phyloP scores from a whole-genome alignment of 2,329 filamentous ascomycete genomes.

The Aspergillus sp. region DNA sequence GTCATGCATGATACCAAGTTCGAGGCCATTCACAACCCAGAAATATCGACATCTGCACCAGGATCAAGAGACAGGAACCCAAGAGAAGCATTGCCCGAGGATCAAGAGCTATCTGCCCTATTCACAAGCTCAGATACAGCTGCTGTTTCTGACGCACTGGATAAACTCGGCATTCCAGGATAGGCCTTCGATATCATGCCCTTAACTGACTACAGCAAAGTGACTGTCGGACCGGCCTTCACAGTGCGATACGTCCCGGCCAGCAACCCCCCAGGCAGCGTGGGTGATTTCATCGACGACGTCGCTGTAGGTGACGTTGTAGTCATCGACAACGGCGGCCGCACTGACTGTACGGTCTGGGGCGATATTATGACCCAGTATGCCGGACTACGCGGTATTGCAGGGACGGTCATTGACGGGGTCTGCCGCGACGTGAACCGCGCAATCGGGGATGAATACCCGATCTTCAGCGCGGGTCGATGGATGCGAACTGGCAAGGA shows the following conservation, averaged over 20 bases:
- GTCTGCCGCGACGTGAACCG: slow-evolving; percentile 34
- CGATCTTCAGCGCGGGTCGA: slow-evolving; percentile 31
- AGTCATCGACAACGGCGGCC: slow-evolving; percentile 35
- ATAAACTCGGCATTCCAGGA: background rate
- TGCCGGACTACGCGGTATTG: too few species aligned
- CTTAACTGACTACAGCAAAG: slow-evolving; percentile 9
- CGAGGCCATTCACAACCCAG: slow-evolving; percentile 9
- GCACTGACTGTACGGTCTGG: slow-evolving; percentile 38
- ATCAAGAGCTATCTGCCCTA: background rate
- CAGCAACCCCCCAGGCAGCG: slow-evolving; percentile 24
- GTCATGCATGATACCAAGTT: slow-evolving; percentile 24
- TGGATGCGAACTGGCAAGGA: slow-evolving; percentile 38
- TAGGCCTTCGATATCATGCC: background rate
- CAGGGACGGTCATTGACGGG: slow-evolving; percentile 32
- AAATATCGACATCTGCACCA: fast-evolving
- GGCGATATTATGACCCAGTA: slow-evolving; percentile 39
- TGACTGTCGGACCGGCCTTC: slow-evolving; percentile 33
- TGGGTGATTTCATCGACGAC: slow-evolving; percentile 35
- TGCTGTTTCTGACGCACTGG: background rate
- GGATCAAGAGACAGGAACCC: too few species aligned
- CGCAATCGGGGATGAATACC: slow-evolving; percentile 29
- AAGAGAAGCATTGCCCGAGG: background rate
- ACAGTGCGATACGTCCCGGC: slow-evolving; percentile 32
- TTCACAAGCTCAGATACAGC: background rate
- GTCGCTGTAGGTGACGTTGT: slow-evolving; percentile 31